Evolutionary conservation across 2,329 filamentous ascomycete species (phyloP), one percentile per base, ranked within the genome.

Genomic region (Cladophialophora psammophila): DNA sequence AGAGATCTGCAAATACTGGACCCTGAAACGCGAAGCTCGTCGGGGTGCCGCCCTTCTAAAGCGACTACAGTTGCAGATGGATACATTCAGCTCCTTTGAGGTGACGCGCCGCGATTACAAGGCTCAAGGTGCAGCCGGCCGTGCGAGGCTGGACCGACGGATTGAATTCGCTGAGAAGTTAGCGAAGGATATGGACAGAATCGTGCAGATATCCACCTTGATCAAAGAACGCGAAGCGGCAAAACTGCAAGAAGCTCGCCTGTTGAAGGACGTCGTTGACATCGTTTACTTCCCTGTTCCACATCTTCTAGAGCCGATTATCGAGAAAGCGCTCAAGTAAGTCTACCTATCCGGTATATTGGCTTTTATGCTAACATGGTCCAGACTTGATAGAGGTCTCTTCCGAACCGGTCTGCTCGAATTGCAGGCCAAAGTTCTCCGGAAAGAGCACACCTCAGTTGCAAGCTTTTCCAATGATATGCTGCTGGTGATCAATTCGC

Each of bases 1-100:
- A 65, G 94, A 97, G 78, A 92, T 92, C 1, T 98, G 94, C 81
- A 93, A 93, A 73, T 99, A 98, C 80, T 99, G 95, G 95, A 98
- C 95, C 0, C 80, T 99, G 70, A 99, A 99, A 81, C 88, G 95
- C 64, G 95, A 99, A 78, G 92, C 94, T 69, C 89, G 95, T 38
- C 87, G 95, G 66, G 95, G 95, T 55, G 95, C 95, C 35, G 93
- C 95, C 3, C 84, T 99, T 63, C 85, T 99, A 67, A 98, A 98
- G 80, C 89, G 95, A 40, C 84, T 99, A 20, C 95, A 99, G 77
- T 82, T 98, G 65, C 94, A 97, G 78, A 91, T 97, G 85, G 94
- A 98, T 78, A 92, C 93, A 0, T 99, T 98, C 78, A 94, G 94
- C 6, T 97, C 93, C 0, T 97, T 97, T 91, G 95, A 99, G 79